Conservation (phyloP, 169 alveolate genomes). For the Ichthyophthirius multifiliis region DNA sequence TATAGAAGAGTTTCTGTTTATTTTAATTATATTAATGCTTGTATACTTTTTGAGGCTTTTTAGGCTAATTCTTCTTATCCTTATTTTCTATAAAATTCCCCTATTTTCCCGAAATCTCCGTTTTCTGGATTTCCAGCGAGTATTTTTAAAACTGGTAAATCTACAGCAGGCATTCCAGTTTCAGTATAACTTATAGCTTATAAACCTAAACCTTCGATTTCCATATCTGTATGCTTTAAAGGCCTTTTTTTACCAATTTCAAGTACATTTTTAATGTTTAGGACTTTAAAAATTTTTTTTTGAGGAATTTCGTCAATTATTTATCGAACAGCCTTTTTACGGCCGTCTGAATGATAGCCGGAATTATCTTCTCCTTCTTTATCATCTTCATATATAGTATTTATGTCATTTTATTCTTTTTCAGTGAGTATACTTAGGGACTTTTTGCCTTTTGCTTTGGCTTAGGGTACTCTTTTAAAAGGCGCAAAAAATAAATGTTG, state of each 20-base stretch:
- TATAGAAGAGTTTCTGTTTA: slow-evolving; percentile 53
- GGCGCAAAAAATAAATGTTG: slow-evolving; percentile 79
- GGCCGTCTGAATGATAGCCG: slow-evolving; percentile 35
- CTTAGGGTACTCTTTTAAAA: slow-evolving; percentile 49
- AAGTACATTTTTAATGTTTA: slow-evolving; percentile 18
- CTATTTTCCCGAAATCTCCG: slow-evolving; percentile 57
- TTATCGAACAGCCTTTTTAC: slow-evolving; percentile 19
- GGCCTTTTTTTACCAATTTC: slow-evolving; percentile 34
- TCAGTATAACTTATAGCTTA: slow-evolving; percentile 34
- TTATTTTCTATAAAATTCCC: slow-evolving; percentile 5
- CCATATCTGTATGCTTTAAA: slow-evolving; percentile 52
- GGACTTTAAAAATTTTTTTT: slow-evolving; percentile 46
- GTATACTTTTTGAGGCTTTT: slow-evolving; percentile 48
- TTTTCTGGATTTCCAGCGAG: slow-evolving; percentile 70
- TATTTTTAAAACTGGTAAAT: slow-evolving; percentile 46
- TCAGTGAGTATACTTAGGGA: neutral
- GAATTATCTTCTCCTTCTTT: slow-evolving; percentile 8
- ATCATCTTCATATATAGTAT: neutral
- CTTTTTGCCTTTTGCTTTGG: neutral
- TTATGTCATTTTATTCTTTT: neutral
- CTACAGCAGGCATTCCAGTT: slow-evolving; percentile 72
- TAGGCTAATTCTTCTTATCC: slow-evolving; percentile 57
- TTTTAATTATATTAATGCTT: slow-evolving; percentile 52
- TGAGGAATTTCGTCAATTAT: slow-evolving; percentile 24
- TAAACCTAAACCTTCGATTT: slow-evolving; percentile 64